phyloP scores from a whole-genome alignment of 805 yeast species.

The Teunomyces gatunensis region DNA sequence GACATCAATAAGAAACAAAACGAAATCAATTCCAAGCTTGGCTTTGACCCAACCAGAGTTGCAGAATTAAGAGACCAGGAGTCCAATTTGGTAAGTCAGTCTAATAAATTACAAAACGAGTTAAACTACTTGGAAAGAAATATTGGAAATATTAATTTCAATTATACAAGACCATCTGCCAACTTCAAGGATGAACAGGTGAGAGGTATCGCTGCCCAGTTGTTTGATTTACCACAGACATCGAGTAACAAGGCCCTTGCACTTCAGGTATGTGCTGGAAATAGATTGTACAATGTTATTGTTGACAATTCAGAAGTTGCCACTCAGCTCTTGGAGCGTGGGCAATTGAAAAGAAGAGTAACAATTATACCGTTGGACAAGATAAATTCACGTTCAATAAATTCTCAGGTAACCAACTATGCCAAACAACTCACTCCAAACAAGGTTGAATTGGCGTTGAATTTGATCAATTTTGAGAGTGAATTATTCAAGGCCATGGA shows the following conservation, averaged over 20 bases:
- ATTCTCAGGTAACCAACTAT: constrained; percentile 48
- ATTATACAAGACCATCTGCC: constrained; percentile 62
- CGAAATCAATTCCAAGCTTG: constrained; percentile 45
- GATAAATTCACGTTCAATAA: constrained; percentile 60
- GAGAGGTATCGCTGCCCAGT: constrained; percentile 86
- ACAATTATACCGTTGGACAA: constrained; percentile 92
- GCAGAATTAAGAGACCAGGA: constrained; percentile 48
- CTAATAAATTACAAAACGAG: constrained; percentile 44
- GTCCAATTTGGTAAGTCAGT: constrained; percentile 39
- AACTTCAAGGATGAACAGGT: constrained; percentile 62
- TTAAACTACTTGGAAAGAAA: constrained; percentile 57
- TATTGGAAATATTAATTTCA: constrained; percentile 73
- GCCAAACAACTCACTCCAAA: constrained; percentile 82
- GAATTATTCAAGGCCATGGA: constrained; percentile 82
- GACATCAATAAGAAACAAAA: constrained; percentile 38
- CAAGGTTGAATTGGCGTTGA: constrained; percentile 85
- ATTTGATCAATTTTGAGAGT: constrained; percentile 69
- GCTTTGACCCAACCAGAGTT: constrained; percentile 52
- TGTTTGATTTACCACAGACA: constrained; percentile 61
- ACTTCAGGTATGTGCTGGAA: constrained; percentile 92
- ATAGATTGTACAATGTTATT: constrained; percentile 81
- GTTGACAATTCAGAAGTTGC: constrained; percentile 88
- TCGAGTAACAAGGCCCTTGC: constrained; percentile 71
- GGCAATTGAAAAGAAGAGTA: constrained; percentile 74
- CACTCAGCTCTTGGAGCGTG: constrained; percentile 74